Percentiles rank a stretch among this genome's conserved stretches.
phyloP scores from a whole-genome alignment of 805 yeast species.

The Metschnikowia hibisci region DNA sequence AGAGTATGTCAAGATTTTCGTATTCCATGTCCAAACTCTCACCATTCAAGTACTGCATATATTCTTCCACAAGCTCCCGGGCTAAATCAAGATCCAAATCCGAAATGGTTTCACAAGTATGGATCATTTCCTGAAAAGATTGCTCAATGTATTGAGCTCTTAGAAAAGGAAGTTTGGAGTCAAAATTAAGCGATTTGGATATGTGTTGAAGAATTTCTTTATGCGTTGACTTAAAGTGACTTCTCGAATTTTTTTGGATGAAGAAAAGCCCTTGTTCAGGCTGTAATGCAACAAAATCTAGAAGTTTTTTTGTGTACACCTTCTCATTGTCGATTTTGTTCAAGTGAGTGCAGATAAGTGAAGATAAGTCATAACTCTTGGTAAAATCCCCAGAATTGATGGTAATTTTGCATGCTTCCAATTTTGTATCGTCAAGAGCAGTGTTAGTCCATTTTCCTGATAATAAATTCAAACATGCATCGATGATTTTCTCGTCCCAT shows the following conservation, averaged over 20 bases:
- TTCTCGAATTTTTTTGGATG: slow-evolving; percentile 29
- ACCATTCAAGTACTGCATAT: slow-evolving; percentile 19
- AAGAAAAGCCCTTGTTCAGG: slow-evolving; percentile 26
- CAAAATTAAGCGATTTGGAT: slow-evolving; percentile 19
- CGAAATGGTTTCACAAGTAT: neutral
- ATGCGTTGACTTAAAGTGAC: slow-evolving; percentile 26
- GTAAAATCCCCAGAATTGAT: neutral
- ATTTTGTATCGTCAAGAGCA: neutral
- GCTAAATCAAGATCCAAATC: slow-evolving; percentile 1
- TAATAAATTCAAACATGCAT: slow-evolving; percentile 8
- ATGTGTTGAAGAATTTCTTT: slow-evolving; percentile 30
- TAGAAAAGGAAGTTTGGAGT: slow-evolving; percentile 24
- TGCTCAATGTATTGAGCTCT: slow-evolving; percentile 36
- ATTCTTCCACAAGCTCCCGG: slow-evolving; percentile 26
- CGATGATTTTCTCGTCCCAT: slow-evolving; percentile 10
- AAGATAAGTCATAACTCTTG: slow-evolving; percentile 7
- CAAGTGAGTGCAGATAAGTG: slow-evolving; percentile 14
- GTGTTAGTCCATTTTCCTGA: slow-evolving; percentile 3
- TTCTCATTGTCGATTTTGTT: slow-evolving; percentile 20
- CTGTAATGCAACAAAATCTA: slow-evolving; percentile 29
- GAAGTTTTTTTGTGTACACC: slow-evolving; percentile 27
- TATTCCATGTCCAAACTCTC: slow-evolving; percentile 10
- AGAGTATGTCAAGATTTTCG: slow-evolving; percentile 25
- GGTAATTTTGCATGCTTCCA: neutral
- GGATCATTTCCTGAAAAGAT: slow-evolving; percentile 13